phyloP scores from a whole-genome alignment of 2,329 filamentous ascomycete species.

The Sarocladium brachiariae region DNA sequence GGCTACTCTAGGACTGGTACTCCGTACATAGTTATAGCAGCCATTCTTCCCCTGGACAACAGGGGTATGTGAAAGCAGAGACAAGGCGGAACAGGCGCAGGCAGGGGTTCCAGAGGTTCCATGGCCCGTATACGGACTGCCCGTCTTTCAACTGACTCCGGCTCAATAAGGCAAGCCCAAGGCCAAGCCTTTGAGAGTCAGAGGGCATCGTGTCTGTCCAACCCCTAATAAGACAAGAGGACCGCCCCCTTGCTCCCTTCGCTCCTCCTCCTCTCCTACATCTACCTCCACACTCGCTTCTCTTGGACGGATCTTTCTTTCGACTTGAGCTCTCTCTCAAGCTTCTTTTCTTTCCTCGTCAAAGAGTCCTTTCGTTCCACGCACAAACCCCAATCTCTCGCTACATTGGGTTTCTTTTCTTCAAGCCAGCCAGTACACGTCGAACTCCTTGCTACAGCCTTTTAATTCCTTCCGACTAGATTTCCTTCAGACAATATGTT shows the following conservation, averaged over 20 bases:
- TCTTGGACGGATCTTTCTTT: constrained; percentile 1
- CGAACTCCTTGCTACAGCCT: background rate
- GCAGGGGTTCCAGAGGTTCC: background rate
- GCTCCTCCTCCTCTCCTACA: constrained; percentile 6
- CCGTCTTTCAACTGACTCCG: background rate
- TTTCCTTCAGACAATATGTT: constrained; percentile 26
- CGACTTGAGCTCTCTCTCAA: constrained; percentile 4
- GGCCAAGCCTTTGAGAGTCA: background rate
- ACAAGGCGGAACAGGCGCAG: background rate
- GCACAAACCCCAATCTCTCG: constrained; percentile 6
- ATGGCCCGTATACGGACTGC: background rate
- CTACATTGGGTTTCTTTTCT: constrained; percentile 8
- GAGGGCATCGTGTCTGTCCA: background rate
- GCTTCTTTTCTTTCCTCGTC: constrained; percentile 5
- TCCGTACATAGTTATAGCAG: background rate
- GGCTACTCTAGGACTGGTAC: background rate
- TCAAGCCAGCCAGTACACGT: background rate
- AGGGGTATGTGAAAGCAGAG: background rate
- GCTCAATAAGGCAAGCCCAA: background rate
- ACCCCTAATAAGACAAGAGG: constrained; percentile 8
- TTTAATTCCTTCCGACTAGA: background rate
- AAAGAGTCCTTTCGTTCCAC: constrained; percentile 6
- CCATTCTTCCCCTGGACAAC: background rate
- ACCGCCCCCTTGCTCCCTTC: constrained; percentile 7
- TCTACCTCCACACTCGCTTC: constrained; percentile 11